Base-by-base conservation (phyloP, 108 stramenopile species). In the Conticribra weissflogii region DNA sequence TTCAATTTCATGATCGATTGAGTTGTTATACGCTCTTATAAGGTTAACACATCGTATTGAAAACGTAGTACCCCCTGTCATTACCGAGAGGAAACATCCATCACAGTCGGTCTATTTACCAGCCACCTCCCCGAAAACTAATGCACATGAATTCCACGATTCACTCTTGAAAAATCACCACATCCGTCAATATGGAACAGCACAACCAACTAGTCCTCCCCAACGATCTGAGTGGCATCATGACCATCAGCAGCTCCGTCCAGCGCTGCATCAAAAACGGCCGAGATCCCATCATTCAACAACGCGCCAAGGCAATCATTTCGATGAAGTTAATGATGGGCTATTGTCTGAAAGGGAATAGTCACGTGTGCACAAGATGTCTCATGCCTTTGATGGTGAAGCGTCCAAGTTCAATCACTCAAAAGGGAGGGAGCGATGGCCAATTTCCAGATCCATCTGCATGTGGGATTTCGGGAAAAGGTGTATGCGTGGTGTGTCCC, bases 351-450 rank as follows among this genome's bases (percentile, higher is more conserved):
- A 63, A 63, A 14, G 62, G 62, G 7, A 25, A 63, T 29, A 29
- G 62, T 28, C 28, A 48, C n/a, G 49, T 29, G 23, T 63, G 62
- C n/a, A 28, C 32, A 2, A 3, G 19, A 3, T 63, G 62, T 28
- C 62, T 41, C 47, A 63, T 63, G 62, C 62, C 62, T 8, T 28
- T 63, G 15, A 63, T 63, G 62, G 62, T 63, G 47, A 63, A 63
- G 28, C 47, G 49, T 29, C 47, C 36, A 41, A 41, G 36, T 41
- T 9, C 8, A 5, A 41, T 41, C 36, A 41, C 36, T 41, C 5
- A 12, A 41, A 12, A 12, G 36, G 8, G 48, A 15, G 59, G 22
- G 1, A 45, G 59, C 44, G 41, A 45, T 45, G 59, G 59, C 17
- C n/a, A 45, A 24, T 60, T 60, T 21, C 46, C 44, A 8, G 59